Conservation (phyloP, 768 basidiomycete species). For the Rickenella mellea region DNA sequence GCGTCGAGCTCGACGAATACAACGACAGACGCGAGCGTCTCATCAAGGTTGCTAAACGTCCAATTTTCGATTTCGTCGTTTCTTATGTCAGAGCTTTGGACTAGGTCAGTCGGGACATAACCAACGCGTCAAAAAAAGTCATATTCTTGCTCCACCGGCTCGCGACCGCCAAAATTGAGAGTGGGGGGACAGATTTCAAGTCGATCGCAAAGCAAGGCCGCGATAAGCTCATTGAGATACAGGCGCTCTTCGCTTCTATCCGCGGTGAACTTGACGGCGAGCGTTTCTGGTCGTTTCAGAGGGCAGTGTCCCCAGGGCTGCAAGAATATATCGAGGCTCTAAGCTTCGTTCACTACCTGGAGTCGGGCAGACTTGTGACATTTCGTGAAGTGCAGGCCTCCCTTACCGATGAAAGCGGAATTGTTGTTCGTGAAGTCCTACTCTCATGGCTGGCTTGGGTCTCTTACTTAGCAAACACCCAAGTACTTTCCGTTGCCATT, state of each 20-base stretch:
- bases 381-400: constrained; percentile 57
- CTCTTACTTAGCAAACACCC: neutral
- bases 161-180: neutral
- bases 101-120: constrained; percentile 79
- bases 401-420: constrained; percentile 50
- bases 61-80: neutral
- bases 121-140: constrained; percentile 83
- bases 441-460: neutral
- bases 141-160: constrained; percentile 89
- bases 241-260: constrained; percentile 51
- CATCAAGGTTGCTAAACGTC: constrained; percentile 54
- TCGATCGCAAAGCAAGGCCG: constrained; percentile 36
- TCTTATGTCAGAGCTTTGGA: neutral
- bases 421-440: constrained; percentile 35
- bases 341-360: constrained; percentile 80
- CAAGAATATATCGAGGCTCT: constrained; percentile 96
- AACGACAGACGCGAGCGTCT: constrained; percentile 85
- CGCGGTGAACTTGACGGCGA: constrained; percentile 54
- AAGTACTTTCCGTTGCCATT: constrained; percentile 72
- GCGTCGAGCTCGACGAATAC: constrained; percentile 68
- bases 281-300: constrained; percentile 70
- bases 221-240: constrained; percentile 60
- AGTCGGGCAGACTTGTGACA: constrained; percentile 56
- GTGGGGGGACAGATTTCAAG: constrained; percentile 22
- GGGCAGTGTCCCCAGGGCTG: constrained; percentile 67